Evolutionary conservation across 192 early-diverging fungal genomes (phyloP), one percentile per base, ranked within the genome.

Genomic region (Coemansia sp.): DNA sequence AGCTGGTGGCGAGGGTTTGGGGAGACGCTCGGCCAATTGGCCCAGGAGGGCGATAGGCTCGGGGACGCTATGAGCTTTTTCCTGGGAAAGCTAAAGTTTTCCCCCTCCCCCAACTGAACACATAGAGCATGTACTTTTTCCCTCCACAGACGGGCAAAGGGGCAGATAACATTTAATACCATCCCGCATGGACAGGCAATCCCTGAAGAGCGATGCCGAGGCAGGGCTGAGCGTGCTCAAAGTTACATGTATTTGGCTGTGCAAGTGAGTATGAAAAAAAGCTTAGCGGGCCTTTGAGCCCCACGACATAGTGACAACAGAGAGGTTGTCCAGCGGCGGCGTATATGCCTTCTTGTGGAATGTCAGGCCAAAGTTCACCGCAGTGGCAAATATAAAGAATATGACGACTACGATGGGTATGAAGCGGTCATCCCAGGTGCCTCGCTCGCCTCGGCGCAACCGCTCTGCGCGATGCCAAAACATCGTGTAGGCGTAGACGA

Each of bases 281-380:
- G 38, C 8, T 23, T 37, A 43, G 62, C 53, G 56, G 28, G 56
- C 55, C 59, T 38, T 61, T 62, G 61, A 43, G 59, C 78, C 78
- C 73, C 73, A 75, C 47, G 73, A 68, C 85, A 94, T 84, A 25
- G 90, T 71, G 9, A 88, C 66, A 25, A 85, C 83, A 3, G 89
- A 65, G 33, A 82, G 59, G 12, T 68, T 70, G 69, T 77, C 71
- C 18, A 82, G 39, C 9, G 79, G 79, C 61, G 79, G 79, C 9
- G 60, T 71, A 53, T 82, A 83, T 35, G 60, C 72, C 69, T 78
- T 78, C 59, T 79, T 83, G 76, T 78, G 81, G 72, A 83, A 83
- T 6, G 81, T 83, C 68, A 83, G 69, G 23, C 81, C 81, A 83
- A 83, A 83, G 81, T 83, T 83, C 35, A 83, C 69, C 7, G 81